These are phyloP conservation scores for Phytophthora quininea DNA, from an alignment of 352 stramenopile genomes.

Conservation along the genomic window DNA sequence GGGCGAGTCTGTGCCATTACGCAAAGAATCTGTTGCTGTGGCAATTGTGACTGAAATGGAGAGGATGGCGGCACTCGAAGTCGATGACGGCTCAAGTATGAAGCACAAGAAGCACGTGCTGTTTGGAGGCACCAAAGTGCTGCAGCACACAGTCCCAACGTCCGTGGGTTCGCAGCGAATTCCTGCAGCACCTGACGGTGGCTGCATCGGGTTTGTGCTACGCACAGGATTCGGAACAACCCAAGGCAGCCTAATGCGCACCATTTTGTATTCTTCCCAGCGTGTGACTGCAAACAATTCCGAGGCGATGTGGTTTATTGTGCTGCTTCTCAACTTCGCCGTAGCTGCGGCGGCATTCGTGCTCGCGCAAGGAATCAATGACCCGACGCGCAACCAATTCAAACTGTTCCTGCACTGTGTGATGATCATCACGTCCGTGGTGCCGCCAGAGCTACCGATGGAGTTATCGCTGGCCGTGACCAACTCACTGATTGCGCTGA, in stretches of 20 bases:
- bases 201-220: slow-evolving; percentile 95
- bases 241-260: slow-evolving; percentile 97
- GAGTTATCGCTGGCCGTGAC: slow-evolving; percentile 98
- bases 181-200: slow-evolving; percentile 87
- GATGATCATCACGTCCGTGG: slow-evolving; percentile 98
- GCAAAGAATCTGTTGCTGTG: slow-evolving; percentile 92
- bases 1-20: slow-evolving; percentile 97
- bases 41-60: slow-evolving; percentile 78
- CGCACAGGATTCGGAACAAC: slow-evolving; percentile 97
- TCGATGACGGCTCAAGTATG: slow-evolving; percentile 81
- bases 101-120: slow-evolving; percentile 91
- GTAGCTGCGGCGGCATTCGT: slow-evolving; percentile 94
- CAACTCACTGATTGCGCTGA: slow-evolving; percentile 94
- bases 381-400: slow-evolving; percentile 94
- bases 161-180: slow-evolving; percentile 43
- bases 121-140: slow-evolving; percentile 92
- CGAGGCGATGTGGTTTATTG: slow-evolving; percentile 97
- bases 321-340: slow-evolving; percentile 97
- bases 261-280: slow-evolving; percentile 97
- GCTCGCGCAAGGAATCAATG: slow-evolving; percentile 81
- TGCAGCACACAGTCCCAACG: slow-evolving; percentile 70
- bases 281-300: slow-evolving; percentile 95
- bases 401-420: slow-evolving; percentile 97
- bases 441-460: slow-evolving; percentile 98
- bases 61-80: slow-evolving; percentile 67